Percentiles rank a stretch among this genome's conserved stretches.
phyloP scores from a whole-genome alignment of 306 rosid species.

The Begonia peltatifolia region DNA sequence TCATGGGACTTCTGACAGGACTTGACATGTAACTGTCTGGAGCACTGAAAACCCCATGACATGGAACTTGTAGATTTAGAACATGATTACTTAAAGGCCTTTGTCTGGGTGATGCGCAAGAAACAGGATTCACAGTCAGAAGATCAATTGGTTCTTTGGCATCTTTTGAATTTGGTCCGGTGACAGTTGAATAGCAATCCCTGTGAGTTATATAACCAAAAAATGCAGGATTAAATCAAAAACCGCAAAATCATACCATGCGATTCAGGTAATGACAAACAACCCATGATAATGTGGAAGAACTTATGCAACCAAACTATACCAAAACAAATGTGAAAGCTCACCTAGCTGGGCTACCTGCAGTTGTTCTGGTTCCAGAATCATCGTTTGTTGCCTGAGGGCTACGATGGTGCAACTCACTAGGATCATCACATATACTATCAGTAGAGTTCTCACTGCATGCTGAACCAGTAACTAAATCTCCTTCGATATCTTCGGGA shows the following conservation, averaged over 20 bases:
- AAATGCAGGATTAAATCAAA: slow-evolving; percentile 18
- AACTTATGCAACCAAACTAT: background rate
- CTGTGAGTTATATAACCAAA: slow-evolving; percentile 44
- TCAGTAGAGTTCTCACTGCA: slow-evolving; percentile 65
- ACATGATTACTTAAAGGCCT: slow-evolving; percentile 51
- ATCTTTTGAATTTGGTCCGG: slow-evolving; percentile 41
- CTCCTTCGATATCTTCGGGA: slow-evolving; percentile 61
- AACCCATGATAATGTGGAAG: background rate
- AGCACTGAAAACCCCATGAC: slow-evolving; percentile 53
- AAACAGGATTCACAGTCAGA: slow-evolving; percentile 29
- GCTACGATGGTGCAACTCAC: slow-evolving; percentile 52
- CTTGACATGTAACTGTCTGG: slow-evolving; percentile 74
- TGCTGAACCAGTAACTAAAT: slow-evolving; percentile 43
- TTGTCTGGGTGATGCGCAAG: slow-evolving; percentile 60
- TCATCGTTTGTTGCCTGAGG: slow-evolving; percentile 67
- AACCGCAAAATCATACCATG: slow-evolving; percentile 12
- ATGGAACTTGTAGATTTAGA: slow-evolving; percentile 71
- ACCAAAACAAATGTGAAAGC: slow-evolving; percentile 7
- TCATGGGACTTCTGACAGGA: slow-evolving; percentile 64
- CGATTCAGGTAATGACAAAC: background rate
- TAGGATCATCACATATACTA: slow-evolving; percentile 44
- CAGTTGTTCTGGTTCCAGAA: slow-evolving; percentile 53
- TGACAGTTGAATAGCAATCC: slow-evolving; percentile 37
- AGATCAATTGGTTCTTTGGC: slow-evolving; percentile 36
- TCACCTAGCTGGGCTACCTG: slow-evolving; percentile 75